A percentile compares a stretch with the other conserved stretches of the same genome.
These are phyloP conservation scores for Pseudocercospora crystallina DNA, from an alignment of 2,329 filamentous ascomycete species.

Conservation along the genomic window DNA sequence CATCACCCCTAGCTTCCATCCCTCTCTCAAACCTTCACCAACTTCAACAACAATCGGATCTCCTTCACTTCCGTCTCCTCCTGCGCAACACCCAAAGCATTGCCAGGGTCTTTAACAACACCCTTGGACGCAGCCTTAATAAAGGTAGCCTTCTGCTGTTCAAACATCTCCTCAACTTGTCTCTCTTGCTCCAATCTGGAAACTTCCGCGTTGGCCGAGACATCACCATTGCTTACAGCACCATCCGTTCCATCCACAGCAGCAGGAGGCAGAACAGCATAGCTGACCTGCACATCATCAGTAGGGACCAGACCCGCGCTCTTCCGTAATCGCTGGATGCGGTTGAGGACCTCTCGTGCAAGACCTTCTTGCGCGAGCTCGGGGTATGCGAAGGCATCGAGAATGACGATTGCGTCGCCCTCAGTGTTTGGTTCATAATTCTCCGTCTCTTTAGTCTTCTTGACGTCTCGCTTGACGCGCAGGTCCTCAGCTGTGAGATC, in stretches of 20 bases:
- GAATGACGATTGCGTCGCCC: constrained; percentile 83
- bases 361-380: constrained; percentile 86
- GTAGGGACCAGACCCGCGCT: constrained; percentile 87
- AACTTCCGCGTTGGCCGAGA: constrained; percentile 27
- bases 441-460: constrained; percentile 68
- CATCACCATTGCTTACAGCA: constrained; percentile 22
- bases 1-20: not conserved
- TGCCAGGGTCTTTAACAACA: constrained; percentile 23
- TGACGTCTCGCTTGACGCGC: constrained; percentile 75
- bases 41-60: constrained; percentile 69
- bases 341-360: constrained; percentile 87
- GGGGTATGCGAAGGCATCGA: constrained; percentile 79
- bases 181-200: constrained; percentile 33
- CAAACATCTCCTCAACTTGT: constrained; percentile 38
- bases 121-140: constrained; percentile 36
- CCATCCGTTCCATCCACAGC: constrained; percentile 21
- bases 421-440: constrained; percentile 85
- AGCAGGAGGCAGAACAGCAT: constrained; percentile 63
- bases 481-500: constrained; percentile 79
- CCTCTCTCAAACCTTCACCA: constrained; percentile 63
- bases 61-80: constrained; percentile 83
- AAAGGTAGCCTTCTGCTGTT: constrained; percentile 35
- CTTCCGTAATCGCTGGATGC: constrained; percentile 89
- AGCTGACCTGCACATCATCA: constrained; percentile 95
- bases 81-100: constrained; percentile 64